These are phyloP conservation scores for Boletus albobrunnescens DNA, from an alignment of 1,284 basidiomycete species.

Conservation along the genomic window DNA sequence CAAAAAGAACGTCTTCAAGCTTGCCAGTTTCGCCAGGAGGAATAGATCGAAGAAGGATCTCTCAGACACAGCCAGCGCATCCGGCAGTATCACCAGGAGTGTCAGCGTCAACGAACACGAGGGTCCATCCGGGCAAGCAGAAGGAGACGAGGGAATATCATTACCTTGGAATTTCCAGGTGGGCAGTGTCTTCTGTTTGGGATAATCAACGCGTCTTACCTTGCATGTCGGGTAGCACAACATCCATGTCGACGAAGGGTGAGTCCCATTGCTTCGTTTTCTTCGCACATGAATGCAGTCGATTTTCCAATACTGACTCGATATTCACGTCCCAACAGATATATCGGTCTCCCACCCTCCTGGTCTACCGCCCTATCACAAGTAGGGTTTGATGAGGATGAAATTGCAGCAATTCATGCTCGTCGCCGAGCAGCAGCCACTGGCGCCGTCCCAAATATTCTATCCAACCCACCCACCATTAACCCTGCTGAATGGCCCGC, in stretches of 20 bases:
- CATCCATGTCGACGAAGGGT: slow-evolving; percentile 76
- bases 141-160: slow-evolving; percentile 61
- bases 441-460: slow-evolving; percentile 10
- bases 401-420: slow-evolving; percentile 58
- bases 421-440: slow-evolving; percentile 45
- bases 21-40: slow-evolving; percentile 20
- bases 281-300: neutral
- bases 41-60: slow-evolving; percentile 40
- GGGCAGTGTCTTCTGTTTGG: slow-evolving; percentile 21
- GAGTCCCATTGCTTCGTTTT: slow-evolving; percentile 23
- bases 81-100: slow-evolving; percentile 8
- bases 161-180: slow-evolving; percentile 74
- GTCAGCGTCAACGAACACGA: slow-evolving; percentile 17
- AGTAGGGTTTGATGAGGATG: slow-evolving; percentile 62
- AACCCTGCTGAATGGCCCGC: slow-evolving; percentile 33
- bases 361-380: slow-evolving; percentile 60
- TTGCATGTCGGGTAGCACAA: slow-evolving; percentile 50
- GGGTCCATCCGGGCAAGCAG: slow-evolving; percentile 23
- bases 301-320: neutral
- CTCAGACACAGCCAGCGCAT: slow-evolving; percentile 20
- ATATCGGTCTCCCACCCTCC: slow-evolving; percentile 65
- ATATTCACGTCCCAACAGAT: slow-evolving; percentile 36
- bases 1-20: slow-evolving; percentile 30
- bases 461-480: slow-evolving; percentile 33
- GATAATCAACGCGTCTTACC: neutral